phyloP scores from a whole-genome alignment of 2,329 filamentous ascomycete genomes.

The Aaosphaeria pasadenensis region DNA sequence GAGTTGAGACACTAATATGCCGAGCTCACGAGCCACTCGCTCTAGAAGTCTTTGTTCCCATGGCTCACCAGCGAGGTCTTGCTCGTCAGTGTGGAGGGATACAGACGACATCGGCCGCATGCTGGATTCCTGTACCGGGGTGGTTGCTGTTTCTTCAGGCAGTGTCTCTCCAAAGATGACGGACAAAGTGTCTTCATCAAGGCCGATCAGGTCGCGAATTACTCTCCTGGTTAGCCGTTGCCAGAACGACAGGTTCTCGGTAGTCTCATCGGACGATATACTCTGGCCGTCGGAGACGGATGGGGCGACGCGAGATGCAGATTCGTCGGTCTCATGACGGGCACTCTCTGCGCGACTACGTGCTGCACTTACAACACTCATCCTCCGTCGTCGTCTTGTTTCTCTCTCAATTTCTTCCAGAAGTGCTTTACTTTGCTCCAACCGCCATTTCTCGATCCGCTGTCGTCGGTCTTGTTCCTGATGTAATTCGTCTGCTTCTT shows the following conservation, averaged over 20 bases:
- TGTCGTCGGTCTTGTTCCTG: slow-evolving; percentile 70
- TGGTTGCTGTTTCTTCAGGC: slow-evolving; percentile 42
- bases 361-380: slow-evolving; percentile 54
- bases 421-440: slow-evolving; percentile 84
- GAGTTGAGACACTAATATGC: slow-evolving; percentile 76
- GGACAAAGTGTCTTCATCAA: slow-evolving; percentile 80
- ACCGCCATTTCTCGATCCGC: slow-evolving; percentile 85
- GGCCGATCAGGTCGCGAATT: slow-evolving; percentile 83
- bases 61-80: slow-evolving; percentile 34
- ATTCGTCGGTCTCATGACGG: slow-evolving; percentile 9
- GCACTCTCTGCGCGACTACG: slow-evolving; percentile 26
- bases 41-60: slow-evolving; percentile 82
- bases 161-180: slow-evolving; percentile 83
- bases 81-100: slow-evolving; percentile 23
- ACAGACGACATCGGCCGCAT: slow-evolving; percentile 13
- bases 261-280: slow-evolving; percentile 36
- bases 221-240: slow-evolving; percentile 79
- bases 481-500: slow-evolving; percentile 51
- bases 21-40: slow-evolving; percentile 81
- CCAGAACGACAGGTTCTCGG: slow-evolving; percentile 68
- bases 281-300: slow-evolving; percentile 29
- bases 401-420: slow-evolving; percentile 87
- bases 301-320: slow-evolving; percentile 10
- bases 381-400: slow-evolving; percentile 65
- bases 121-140: slow-evolving; percentile 19